Evolutionary conservation across 129 eudicot genomes (phyloP).

Genomic region (Sambucus nigra): DNA sequence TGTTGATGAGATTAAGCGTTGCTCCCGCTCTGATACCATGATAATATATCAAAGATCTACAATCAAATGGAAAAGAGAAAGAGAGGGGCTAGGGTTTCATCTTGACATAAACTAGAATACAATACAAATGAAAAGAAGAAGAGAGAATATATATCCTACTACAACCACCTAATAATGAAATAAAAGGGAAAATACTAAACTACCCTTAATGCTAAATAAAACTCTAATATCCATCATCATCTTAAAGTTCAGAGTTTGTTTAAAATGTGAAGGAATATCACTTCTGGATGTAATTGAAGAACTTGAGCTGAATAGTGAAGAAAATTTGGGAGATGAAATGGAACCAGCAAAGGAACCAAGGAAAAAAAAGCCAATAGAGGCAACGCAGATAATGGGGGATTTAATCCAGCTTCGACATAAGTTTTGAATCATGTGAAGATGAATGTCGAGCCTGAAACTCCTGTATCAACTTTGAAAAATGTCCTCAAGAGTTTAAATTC

Average conservation of each 20-base stretch:
- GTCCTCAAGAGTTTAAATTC: slow-evolving; percentile 22
- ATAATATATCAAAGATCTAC: too few species aligned
- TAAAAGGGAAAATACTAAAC: too few species aligned
- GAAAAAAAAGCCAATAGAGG: not conserved
- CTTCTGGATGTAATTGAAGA: slow-evolving; percentile 42
- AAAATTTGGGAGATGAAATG: slow-evolving; percentile 6
- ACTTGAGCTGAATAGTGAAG: slow-evolving; percentile 18
- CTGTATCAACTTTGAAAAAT: slow-evolving; percentile 38
- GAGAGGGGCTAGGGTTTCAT: too few species aligned
- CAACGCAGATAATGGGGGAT: not conserved
- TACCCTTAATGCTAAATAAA: too few species aligned
- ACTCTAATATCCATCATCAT: not conserved
- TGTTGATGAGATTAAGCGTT: too few species aligned
- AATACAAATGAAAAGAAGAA: too few species aligned
- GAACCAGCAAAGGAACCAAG: not conserved
- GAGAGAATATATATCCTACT: too few species aligned
- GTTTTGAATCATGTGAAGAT: slow-evolving; percentile 49
- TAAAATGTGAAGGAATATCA: slow-evolving; percentile 4
- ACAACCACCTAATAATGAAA: too few species aligned
- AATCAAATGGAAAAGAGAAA: too few species aligned
- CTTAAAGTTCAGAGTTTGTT: not conserved
- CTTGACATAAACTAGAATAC: too few species aligned
- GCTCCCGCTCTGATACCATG: too few species aligned
- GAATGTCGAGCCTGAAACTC: slow-evolving; percentile 38
- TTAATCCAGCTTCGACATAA: slow-evolving; percentile 28